Conservation (phyloP, 352 stramenopile genomes). For the Pythium angustatum region DNA sequence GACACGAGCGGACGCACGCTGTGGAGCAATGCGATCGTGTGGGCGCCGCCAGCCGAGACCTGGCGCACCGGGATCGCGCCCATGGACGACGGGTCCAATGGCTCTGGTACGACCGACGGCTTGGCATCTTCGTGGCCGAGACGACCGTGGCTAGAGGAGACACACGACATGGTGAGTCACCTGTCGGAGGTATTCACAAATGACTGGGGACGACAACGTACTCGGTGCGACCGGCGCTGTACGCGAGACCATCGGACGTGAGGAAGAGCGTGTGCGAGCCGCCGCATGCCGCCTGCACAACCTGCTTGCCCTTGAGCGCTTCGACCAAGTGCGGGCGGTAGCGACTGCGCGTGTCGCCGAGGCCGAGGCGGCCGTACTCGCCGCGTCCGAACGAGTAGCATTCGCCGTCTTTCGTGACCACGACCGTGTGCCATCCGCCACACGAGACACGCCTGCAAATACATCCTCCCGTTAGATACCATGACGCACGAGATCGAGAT, state of each 20-base stretch:
- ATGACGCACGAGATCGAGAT: too few species aligned
- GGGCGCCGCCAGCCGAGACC: conserved; percentile 68
- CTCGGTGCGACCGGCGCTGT: conserved; percentile 81
- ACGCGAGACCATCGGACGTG: conserved; percentile 81
- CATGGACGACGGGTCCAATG: conserved; percentile 44
- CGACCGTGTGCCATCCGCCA: conserved; percentile 81
- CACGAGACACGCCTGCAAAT: conserved; percentile 65
- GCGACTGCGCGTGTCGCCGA: conserved; percentile 78
- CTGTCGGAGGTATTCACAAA: background rate
- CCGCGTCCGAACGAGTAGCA: conserved; percentile 79
- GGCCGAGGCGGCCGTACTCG: conserved; percentile 83
- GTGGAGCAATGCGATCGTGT: conserved; percentile 77
- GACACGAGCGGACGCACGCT: conserved; percentile 54
- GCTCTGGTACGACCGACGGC: conserved; percentile 47
- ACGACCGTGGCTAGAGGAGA: conserved; percentile 54
- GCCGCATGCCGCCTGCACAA: conserved; percentile 79
- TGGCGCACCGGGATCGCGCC: conserved; percentile 61
- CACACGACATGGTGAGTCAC: background rate
- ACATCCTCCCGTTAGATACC: too few species aligned
- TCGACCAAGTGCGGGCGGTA: conserved; percentile 68
- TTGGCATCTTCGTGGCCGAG: conserved; percentile 64
- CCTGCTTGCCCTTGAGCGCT: conserved; percentile 52
- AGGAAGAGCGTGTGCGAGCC: conserved; percentile 87
- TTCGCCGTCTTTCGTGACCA: conserved; percentile 70
- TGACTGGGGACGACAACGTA: conserved; percentile 45